phyloP scores from a whole-genome alignment of 2,329 filamentous ascomycete genomes.

The Chrysosporium queenslandicum region DNA sequence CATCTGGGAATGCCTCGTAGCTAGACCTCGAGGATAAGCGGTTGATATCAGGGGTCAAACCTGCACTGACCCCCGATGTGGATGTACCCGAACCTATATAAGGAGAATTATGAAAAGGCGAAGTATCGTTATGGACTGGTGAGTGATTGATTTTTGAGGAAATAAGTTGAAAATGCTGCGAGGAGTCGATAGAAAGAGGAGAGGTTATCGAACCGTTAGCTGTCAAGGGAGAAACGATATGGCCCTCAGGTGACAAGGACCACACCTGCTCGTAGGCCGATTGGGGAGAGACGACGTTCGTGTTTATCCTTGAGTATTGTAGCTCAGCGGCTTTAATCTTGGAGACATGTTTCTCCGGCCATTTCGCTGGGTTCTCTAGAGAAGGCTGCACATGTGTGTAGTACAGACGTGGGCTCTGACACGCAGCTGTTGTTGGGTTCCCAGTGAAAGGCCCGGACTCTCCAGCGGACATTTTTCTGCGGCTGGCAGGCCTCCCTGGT shows the following conservation, averaged over 20 bases:
- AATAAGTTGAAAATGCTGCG: conserved; percentile 18
- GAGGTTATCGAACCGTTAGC: conserved; percentile 18
- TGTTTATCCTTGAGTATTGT: not conserved
- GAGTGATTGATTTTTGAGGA: not conserved
- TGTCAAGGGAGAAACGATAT: conserved; percentile 7
- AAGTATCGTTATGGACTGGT: not conserved
- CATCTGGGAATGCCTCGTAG: not conserved
- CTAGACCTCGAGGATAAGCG: conserved; percentile 6
- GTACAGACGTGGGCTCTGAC: not conserved
- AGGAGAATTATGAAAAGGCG: conserved; percentile 4
- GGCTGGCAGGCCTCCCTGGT: not conserved
- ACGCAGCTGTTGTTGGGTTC: not conserved
- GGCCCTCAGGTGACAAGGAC: not conserved
- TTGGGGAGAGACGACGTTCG: conserved; percentile 2
- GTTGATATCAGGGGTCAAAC: not conserved
- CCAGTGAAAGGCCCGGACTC: not conserved
- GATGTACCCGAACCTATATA: not conserved
- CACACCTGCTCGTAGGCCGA: not conserved
- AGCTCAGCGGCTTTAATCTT: not conserved
- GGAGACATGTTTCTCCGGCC: not conserved
- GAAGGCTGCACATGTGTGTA: not conserved
- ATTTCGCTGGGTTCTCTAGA: not conserved
- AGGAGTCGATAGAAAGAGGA: conserved; percentile 19
- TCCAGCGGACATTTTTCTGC: not conserved
- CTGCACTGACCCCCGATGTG: not conserved